Evolutionary conservation across 768 basidiomycete genomes (phyloP), one percentile per base, ranked within the genome.

Genomic region (Suillus variegatus): DNA sequence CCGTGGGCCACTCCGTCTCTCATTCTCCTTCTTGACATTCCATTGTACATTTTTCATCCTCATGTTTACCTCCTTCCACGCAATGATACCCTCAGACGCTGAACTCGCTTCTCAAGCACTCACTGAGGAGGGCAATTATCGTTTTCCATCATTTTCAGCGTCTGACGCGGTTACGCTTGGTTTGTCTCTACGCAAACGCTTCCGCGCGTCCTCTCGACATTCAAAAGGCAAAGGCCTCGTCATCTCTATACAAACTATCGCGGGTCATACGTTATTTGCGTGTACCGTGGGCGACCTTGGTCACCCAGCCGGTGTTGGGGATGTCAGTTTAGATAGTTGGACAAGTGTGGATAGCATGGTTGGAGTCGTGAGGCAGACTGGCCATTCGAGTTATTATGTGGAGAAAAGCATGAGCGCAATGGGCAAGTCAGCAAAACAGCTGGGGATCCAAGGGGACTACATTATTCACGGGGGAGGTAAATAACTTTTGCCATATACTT

Each of bases 201-300:
- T 94, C 69, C 86, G 92, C 64, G 84, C 85, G 32, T 86, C 88
- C 36, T 82, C 85, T 47, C 83, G 92, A 25, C 90, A 93, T 73
- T 78, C 81, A 22, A 91, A 89, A 72, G 92, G 92, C 38, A 91
- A 91, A 74, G 93, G 93, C 40, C 84, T 93, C 66, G 88, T 92
- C 56, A 87, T 94, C 67, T 89, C 90, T 10, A 87, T 94, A 64
- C 92, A 93, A 76, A 85, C 89, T 18, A 87, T 91, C 65, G 87
- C 87, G 5, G 93, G 93, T 0, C 91, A 94, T 70, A 87, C 87
- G 0, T 77, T 94, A 44, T 94, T 94, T 73, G 82, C 92, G 1
- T 94, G 93, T 70, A 92, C 93, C 1, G 92, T 93, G 43, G 92
- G 93, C 12, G 93, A 94, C 76, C 76, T 92, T 49, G 92, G 91